Percentiles rank a stretch among this genome's conserved stretches.
These are phyloP conservation scores for Wilhelminamyces savonicus DNA, from an alignment of 805 yeast genomes.

Conservation along the genomic window DNA sequence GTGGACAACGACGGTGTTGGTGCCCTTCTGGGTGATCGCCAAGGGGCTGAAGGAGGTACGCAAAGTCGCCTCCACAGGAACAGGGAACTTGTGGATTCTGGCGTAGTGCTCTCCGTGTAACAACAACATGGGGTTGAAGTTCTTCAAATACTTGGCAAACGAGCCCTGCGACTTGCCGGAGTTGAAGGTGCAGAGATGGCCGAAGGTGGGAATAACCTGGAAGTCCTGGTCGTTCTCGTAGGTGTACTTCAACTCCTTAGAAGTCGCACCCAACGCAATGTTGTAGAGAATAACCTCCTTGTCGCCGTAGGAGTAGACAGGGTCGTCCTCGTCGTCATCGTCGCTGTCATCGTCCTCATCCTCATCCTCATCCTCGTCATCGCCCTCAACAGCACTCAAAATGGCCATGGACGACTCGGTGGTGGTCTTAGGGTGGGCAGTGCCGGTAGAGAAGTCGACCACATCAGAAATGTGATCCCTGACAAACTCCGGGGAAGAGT, in stretches of 20 bases:
- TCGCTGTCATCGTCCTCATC: conserved; percentile 34
- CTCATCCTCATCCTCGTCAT: conserved; percentile 38
- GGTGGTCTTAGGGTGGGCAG: conserved; percentile 53
- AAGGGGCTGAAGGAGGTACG: conserved; percentile 61
- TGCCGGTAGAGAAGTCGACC: conserved; percentile 51
- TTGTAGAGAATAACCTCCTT: conserved; percentile 79
- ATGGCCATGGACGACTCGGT: conserved; percentile 79
- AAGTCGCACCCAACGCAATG: conserved; percentile 80
- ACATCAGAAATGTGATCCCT: conserved; percentile 61
- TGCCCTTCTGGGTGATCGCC: conserved; percentile 76
- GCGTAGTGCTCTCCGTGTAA: conserved; percentile 95
- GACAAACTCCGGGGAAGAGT: conserved; percentile 62
- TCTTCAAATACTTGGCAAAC: conserved; percentile 57
- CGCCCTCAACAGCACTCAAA: conserved; percentile 52
- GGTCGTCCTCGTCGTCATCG: conserved; percentile 32
- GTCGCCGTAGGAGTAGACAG: conserved; percentile 52
- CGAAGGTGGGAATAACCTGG: conserved; percentile 84
- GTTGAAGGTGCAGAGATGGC: conserved; percentile 80
- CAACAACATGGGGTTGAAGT: conserved; percentile 83
- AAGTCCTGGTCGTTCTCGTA: conserved; percentile 75
- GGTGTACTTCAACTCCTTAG: conserved; percentile 67
- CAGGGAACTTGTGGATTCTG: conserved; percentile 66
- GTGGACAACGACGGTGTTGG: conserved; percentile 73
- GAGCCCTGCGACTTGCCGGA: conserved; percentile 51
- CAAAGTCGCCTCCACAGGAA: conserved; percentile 65